Conservation (phyloP, 176 grass and related monocot species). For the Carex cristatella region DNA sequence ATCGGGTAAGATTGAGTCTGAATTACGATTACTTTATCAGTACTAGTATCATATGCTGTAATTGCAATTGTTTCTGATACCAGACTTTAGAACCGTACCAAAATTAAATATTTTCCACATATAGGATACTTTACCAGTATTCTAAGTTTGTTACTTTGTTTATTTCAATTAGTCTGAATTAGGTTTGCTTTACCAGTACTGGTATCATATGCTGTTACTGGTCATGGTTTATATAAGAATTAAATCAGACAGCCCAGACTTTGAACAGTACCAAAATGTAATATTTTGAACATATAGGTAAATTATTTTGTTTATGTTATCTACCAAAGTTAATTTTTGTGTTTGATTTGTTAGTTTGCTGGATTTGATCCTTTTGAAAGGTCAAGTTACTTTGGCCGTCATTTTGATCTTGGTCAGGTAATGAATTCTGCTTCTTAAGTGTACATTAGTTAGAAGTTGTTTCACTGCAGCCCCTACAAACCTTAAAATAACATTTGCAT, state of each 20-base stretch:
- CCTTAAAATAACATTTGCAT: conserved; percentile 1
- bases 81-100: neutral
- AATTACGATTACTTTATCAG: too few relatives aligned
- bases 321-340: conserved; percentile 11
- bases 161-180: neutral
- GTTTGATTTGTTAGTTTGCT: conserved; percentile 61
- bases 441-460: neutral
- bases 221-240: conserved; percentile 5
- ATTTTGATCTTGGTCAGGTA: conserved; percentile 90
- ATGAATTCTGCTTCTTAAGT: neutral
- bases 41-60: too few relatives aligned
- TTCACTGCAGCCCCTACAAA: neutral
- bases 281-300: neutral
- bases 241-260: neutral
- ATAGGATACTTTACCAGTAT: neutral
- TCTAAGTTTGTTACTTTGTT: conserved; percentile 11
- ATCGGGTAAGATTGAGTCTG: conserved; percentile 34
- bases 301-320: neutral
- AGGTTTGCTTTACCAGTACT: neutral
- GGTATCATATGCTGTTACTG: neutral
- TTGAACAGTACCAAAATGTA: neutral
- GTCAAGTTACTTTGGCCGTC: conserved; percentile 83
- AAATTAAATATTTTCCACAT: neutral
- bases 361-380: conserved; percentile 99
- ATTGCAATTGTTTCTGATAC: neutral